phyloP scores from a whole-genome alignment of 2,329 filamentous ascomycete species.

The Fusarium compactum region DNA sequence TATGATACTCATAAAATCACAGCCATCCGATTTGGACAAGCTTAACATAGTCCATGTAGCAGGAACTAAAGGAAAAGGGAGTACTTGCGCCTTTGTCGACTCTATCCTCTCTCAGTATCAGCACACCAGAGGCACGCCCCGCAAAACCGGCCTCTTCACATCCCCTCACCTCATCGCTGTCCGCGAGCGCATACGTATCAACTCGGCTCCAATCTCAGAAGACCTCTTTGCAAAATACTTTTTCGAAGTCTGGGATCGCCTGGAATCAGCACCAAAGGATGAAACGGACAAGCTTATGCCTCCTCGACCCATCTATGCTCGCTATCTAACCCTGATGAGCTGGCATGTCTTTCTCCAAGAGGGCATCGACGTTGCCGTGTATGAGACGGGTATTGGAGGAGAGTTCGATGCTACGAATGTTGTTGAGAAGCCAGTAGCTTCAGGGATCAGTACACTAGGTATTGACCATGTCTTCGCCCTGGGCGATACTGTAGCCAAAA shows the following conservation, averaged over 20 bases:
- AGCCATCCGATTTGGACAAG: conserved; percentile 64
- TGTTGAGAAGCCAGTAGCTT: conserved; percentile 67
- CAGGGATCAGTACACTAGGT: conserved; percentile 74
- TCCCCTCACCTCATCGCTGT: conserved; percentile 77
- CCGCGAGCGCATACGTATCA: conserved; percentile 74
- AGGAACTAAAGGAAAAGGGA: conserved; percentile 83
- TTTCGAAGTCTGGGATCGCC: conserved; percentile 73
- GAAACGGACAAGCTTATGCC: conserved; percentile 53
- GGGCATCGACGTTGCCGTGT: conserved; percentile 71
- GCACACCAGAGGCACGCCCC: conserved; percentile 49
- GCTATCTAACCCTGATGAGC: conserved; percentile 73
- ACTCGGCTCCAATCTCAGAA: conserved; percentile 68
- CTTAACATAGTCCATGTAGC: conserved; percentile 77
- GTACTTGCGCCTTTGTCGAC: conserved; percentile 75
- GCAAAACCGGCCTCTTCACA: conserved; percentile 73
- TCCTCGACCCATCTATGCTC: conserved; percentile 67
- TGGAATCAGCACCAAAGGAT: conserved; percentile 55
- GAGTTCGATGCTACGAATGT: conserved; percentile 78
- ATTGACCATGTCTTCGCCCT: conserved; percentile 76
- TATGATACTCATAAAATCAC: not conserved
- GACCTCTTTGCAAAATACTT: conserved; percentile 73
- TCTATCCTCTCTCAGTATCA: conserved; percentile 70
- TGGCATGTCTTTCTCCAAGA: conserved; percentile 75
- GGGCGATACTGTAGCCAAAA: conserved; percentile 72
- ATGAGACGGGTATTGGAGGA: conserved; percentile 76